Conservation (phyloP, 352 stramenopile genomes). For the Phytophthora idaei region DNA sequence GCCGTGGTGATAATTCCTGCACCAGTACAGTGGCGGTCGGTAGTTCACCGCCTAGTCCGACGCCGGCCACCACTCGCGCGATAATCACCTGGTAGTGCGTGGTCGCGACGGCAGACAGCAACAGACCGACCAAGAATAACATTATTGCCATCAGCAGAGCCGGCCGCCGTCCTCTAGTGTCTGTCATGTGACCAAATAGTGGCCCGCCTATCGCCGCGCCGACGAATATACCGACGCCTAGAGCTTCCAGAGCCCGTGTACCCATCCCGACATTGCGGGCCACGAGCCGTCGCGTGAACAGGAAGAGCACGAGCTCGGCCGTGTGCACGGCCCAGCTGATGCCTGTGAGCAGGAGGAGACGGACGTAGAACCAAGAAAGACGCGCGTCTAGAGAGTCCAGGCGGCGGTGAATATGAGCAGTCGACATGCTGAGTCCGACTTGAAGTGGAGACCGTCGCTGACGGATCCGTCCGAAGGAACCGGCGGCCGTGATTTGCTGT, state of each 20-base stretch:
- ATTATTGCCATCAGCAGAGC: constrained; percentile 39
- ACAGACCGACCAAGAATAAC: constrained; percentile 31
- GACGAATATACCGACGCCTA: constrained; percentile 30
- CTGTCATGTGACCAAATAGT: constrained; percentile 34
- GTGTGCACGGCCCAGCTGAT: constrained; percentile 46
- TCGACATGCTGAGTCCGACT: background rate
- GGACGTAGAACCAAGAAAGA: constrained; percentile 39
- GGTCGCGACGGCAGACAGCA: constrained; percentile 29
- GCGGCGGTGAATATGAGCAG: constrained; percentile 7
- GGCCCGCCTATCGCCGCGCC: constrained; percentile 31
- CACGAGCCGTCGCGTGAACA: constrained; percentile 35
- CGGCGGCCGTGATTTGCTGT: background rate
- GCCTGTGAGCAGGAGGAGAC: constrained; percentile 39
- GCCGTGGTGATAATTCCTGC: constrained; percentile 37
- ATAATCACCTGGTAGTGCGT: constrained; percentile 33
- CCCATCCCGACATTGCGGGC: constrained; percentile 32
- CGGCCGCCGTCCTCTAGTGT: constrained; percentile 31
- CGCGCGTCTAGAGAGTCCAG: constrained; percentile 26
- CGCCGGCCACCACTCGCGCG: constrained; percentile 35
- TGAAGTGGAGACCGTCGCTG: background rate
- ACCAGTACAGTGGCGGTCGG: constrained; percentile 38
- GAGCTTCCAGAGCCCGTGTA: constrained; percentile 26
- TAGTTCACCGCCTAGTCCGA: constrained; percentile 46
- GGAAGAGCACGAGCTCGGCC: constrained; percentile 45
- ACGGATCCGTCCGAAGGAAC: background rate